Base-by-base conservation (phyloP, 2,329 filamentous ascomycete genomes). In the Aspergillus quadrilineatus region DNA sequence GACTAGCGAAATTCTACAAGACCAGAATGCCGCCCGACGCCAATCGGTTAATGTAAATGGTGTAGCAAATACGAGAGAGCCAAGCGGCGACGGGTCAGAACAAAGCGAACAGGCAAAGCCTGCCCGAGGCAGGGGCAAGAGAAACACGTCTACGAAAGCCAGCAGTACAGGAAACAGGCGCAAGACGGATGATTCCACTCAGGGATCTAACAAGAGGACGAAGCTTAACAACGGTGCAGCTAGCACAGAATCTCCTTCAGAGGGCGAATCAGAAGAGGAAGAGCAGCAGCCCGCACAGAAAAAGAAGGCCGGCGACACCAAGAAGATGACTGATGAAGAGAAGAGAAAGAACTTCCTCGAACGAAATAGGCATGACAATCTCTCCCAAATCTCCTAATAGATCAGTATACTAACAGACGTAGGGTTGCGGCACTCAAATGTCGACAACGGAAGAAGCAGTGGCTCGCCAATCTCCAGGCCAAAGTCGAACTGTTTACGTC, bases 261-360 rank as follows among this genome's bases (percentile, higher is more conserved):
- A 77, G 4, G 79, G 78, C 26, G 79, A 81, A n/a, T 79, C 78
- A 0, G 82, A 85, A 1, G 79, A 83, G 4, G 79, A 76, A 52
- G 79, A 76, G 51, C 80, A 73, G 41, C 66, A 51, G 34, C 50
- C 42, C n/a, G 6, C 68, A 14, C 28, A 51, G 37, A 66, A 80
- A 61, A 83, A 80, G 46, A 82, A 84, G 49, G 80, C 80, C 30
- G 69, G 65, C 50, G 79, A 84, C 47, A 74, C 80, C 41, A 85
- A 88, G 66, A 97, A 96, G 80, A 96, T 97, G 91, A 97, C 92
- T 0, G 94, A 97, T 55, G 94, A 97, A 69, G 94, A 99, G 79
- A 99, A 99, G 80, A 85, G 94, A 42, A 96, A 95, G 78, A 99
- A 97, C 72, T 99, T 99, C 74, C 80, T 99, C 2, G 94, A 99